Evolutionary conservation across 129 eudicot genomes (phyloP), one percentile per base, ranked within the genome.

Genomic region (Gnaphalium uliginosum): DNA sequence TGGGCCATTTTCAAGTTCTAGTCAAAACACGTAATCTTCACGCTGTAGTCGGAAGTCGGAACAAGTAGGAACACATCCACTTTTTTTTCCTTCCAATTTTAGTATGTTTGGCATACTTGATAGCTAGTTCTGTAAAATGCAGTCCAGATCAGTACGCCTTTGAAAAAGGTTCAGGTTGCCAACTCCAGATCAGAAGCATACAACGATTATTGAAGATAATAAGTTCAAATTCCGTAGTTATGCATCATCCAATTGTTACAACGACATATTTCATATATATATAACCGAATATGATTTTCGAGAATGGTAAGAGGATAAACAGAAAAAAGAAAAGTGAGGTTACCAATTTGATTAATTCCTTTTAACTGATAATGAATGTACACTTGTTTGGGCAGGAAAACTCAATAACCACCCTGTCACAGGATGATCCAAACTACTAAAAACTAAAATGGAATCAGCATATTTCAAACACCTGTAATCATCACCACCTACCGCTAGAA

Each of bases 331-430:
- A 14, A 69, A 23, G 3, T 17, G 15, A 19, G 29, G 27, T 67
- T 39, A 43, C 59, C 58, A 69, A 23, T 69, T 46, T 25, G 58
- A 46, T 69, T 48, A 24, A 24, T 69, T 69, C 46, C 73, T 39
- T 69, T 48, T 6, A 26, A 69, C 5, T 11, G 35, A 41, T 39
- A 46, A 69, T 26, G 6, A 33, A 30, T 22, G 56, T 69, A 69
- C 73, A 69, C 58, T 69, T 69, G 72, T 69, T 69, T 46, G 73
- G 73, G 33, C 9, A 69, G 46, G 46, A 30, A 57, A 69, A 69
- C 60, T 69, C 58, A 46, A 46, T 25, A 41, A 43, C 37, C 73
- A 43, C 73, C 73, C 59, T 69, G 58, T 68, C 73, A 43, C 13
- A 46, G 17, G 23, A 65, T 33, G 48, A 32, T 29, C 69, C 69